These are phyloP conservation scores for Solanum pimpinellifolium DNA, from an alignment of 257 asterid species.

Conservation along the genomic window DNA sequence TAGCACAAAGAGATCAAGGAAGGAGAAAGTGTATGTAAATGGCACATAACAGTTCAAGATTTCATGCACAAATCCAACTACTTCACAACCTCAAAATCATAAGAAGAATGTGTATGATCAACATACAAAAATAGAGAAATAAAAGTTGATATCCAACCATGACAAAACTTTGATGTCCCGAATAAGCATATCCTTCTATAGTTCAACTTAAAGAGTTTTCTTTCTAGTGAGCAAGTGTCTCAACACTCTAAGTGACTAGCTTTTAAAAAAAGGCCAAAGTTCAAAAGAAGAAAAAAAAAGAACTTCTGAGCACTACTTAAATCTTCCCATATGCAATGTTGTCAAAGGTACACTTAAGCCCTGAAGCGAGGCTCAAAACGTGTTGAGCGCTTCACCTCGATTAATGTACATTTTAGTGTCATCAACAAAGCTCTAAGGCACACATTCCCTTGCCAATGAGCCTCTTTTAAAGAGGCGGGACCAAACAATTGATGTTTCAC, in stretches of 20 bases:
- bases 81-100: neutral
- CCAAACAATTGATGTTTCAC: neutral
- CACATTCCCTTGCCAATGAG: neutral
- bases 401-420: neutral
- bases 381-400: neutral
- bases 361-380: neutral
- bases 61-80: neutral
- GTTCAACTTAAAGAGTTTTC: neutral
- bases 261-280: neutral
- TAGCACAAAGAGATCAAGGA: neutral
- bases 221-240: neutral
- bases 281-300: neutral
- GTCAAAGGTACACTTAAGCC: neutral
- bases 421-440: neutral
- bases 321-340: neutral
- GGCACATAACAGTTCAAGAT: neutral
- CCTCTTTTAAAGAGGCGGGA: neutral
- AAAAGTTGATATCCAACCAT: neutral
- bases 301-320: neutral
- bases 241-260: neutral
- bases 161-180: neutral
- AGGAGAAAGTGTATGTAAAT: neutral
- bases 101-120: neutral
- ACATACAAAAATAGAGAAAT: neutral
- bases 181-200: neutral